These are phyloP conservation scores for Lactarius hatsudake DNA, from an alignment of 768 basidiomycete genomes.

Conservation along the genomic window DNA sequence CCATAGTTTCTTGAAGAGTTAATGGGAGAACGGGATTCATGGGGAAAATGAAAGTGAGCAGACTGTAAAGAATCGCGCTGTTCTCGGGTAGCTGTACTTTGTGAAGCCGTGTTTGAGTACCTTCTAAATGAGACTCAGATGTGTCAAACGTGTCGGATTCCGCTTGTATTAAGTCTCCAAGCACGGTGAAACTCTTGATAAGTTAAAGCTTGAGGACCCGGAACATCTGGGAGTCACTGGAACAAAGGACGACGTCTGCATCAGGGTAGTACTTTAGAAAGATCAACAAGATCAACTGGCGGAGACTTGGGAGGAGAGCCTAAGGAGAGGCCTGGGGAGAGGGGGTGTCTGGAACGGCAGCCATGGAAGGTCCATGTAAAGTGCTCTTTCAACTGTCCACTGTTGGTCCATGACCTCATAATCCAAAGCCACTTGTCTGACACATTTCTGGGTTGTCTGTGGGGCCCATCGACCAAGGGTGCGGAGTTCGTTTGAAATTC, in stretches of 20 bases:
- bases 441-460: too few species aligned
- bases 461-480: too few species aligned
- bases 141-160: not conserved
- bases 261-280: not conserved
- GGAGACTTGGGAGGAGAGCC: too few species aligned
- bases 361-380: not conserved
- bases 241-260: conserved; percentile 15
- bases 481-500: too few species aligned
- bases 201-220: conserved; percentile 5
- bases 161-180: not conserved
- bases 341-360: not conserved
- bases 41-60: conserved; percentile 10
- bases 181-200: not conserved
- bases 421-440: too few species aligned
- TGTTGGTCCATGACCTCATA: too few species aligned
- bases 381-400: too few species aligned
- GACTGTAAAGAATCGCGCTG: not conserved
- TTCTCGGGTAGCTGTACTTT: not conserved
- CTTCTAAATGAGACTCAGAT: too few species aligned
- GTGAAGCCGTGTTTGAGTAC: not conserved
- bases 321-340: not conserved
- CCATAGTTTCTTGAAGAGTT: not conserved
- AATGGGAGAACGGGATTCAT: not conserved
- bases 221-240: not conserved
- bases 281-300: not conserved